Conservation (phyloP, 2,329 filamentous ascomycete genomes). For the Ilyonectria robusta region DNA sequence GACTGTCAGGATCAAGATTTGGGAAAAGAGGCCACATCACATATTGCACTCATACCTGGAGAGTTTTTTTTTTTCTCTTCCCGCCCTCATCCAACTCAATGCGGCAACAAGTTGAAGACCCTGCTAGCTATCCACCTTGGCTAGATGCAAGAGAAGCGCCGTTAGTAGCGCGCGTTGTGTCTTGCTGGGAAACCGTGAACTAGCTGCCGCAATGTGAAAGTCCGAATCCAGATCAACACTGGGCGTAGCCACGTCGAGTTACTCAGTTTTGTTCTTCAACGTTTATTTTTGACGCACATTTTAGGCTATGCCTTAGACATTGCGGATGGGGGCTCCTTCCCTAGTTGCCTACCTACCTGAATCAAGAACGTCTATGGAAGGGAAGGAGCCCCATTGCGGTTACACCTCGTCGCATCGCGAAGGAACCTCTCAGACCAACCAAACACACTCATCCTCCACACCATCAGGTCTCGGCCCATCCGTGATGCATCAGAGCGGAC, state of each 20-base stretch:
- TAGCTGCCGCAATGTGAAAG: neutral
- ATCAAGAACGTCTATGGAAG: neutral
- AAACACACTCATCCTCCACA: slow-evolving; percentile 11
- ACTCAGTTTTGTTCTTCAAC: slow-evolving; percentile 1
- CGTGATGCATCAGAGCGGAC: slow-evolving; percentile 13
- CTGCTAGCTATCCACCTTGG: slow-evolving; percentile 19
- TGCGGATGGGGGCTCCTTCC: slow-evolving; percentile 11
- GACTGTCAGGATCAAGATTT: slow-evolving; percentile 4
- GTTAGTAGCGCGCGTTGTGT: slow-evolving; percentile 13
- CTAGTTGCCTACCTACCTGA: neutral
- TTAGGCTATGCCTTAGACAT: slow-evolving; percentile 2
- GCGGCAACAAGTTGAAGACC: slow-evolving; percentile 7
- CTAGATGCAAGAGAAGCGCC: slow-evolving; percentile 8
- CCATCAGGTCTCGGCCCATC: slow-evolving; percentile 7
- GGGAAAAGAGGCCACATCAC: slow-evolving; percentile 25
- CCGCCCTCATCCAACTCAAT: slow-evolving; percentile 15
- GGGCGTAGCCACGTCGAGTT: neutral
- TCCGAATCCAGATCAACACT: slow-evolving; percentile 7
- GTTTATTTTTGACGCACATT: neutral
- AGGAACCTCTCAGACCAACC: slow-evolving; percentile 17
- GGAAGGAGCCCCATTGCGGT: neutral
- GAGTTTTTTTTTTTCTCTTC: neutral
- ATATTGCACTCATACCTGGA: neutral
- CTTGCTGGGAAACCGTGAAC: slow-evolving; percentile 15
- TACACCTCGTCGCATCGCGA: slow-evolving; percentile 12